phyloP scores from a whole-genome alignment of 441 rosid genomes.

The Gossypium lobatum region DNA sequence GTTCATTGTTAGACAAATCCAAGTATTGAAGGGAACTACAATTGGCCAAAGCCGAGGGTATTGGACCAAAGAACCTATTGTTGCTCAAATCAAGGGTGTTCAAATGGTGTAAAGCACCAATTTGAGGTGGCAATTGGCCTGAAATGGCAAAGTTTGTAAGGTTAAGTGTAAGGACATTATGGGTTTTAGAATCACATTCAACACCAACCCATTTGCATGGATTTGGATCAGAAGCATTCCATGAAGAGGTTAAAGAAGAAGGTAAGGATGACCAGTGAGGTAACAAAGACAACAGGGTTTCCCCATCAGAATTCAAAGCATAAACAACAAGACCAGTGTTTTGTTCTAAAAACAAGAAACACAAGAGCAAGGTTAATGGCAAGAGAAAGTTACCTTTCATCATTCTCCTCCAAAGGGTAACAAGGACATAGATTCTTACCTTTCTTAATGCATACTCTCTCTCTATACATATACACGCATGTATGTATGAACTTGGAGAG shows the following conservation, averaged over 20 bases:
- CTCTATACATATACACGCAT: background rate
- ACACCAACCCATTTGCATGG: constrained; percentile 75
- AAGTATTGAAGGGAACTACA: constrained; percentile 37
- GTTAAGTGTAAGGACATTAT: constrained; percentile 33
- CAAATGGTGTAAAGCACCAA: constrained; percentile 38
- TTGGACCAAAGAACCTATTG: constrained; percentile 43
- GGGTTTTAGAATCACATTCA: constrained; percentile 27
- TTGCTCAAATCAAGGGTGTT: constrained; percentile 35
- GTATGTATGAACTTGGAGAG: background rate
- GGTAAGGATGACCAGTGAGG: constrained; percentile 41
- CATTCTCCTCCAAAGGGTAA: background rate
- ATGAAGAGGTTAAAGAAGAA: constrained; percentile 33
- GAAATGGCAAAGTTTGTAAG: constrained; percentile 40
- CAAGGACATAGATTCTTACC: background rate
- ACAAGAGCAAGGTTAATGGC: background rate
- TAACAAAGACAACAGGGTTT: constrained; percentile 43
- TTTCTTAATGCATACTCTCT: background rate
- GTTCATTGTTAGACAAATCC: constrained; percentile 49
- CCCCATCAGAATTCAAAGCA: constrained; percentile 40
- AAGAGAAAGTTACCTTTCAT: background rate
- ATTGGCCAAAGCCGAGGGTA: constrained; percentile 42
- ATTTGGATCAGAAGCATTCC: constrained; percentile 50
- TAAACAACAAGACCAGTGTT: constrained; percentile 5
- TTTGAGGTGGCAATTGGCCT: constrained; percentile 56
- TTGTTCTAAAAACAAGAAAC: background rate